Evolutionary conservation across 495 filamentous ascomycete genomes (phyloP).

Genomic region (Penicillium daleae): DNA sequence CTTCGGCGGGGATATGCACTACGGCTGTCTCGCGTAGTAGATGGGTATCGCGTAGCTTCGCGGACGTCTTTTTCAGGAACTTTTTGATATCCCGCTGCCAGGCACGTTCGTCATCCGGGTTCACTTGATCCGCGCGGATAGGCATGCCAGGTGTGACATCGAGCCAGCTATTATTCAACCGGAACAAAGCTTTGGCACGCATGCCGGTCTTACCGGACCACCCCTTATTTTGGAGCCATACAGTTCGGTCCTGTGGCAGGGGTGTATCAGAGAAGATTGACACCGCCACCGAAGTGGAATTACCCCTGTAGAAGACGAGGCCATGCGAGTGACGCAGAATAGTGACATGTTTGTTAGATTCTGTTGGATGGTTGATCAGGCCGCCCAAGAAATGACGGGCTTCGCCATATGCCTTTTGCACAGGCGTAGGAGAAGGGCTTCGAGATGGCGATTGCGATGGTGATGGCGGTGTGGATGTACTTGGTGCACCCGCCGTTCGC

Average conservation of each 20-base stretch:
- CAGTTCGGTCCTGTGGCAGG: slow-evolving; percentile 58
- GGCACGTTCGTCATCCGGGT: slow-evolving; percentile 57
- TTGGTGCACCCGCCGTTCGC: slow-evolving; percentile 22
- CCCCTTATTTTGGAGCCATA: slow-evolving; percentile 69
- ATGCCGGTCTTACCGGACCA: slow-evolving; percentile 71
- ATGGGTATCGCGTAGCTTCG: slow-evolving; percentile 50
- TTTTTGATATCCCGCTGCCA: slow-evolving; percentile 70
- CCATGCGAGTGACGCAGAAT: slow-evolving; percentile 68
- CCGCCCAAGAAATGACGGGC: slow-evolving; percentile 66
- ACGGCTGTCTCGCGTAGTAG: slow-evolving; percentile 62
- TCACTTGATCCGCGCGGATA: slow-evolving; percentile 48
- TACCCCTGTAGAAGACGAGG: slow-evolving; percentile 66
- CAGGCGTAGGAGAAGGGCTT: slow-evolving; percentile 17
- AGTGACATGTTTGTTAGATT: slow-evolving; percentile 67
- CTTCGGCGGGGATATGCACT: slow-evolving; percentile 62
- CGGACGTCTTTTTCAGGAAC: slow-evolving; percentile 54
- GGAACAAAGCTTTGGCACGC: slow-evolving; percentile 62
- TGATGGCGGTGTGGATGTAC: slow-evolving; percentile 9
- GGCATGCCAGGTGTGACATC: slow-evolving; percentile 62
- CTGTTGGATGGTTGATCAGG: slow-evolving; percentile 62
- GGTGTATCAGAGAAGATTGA: slow-evolving; percentile 63
- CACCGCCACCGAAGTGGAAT: slow-evolving; percentile 61
- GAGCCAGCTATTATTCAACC: slow-evolving; percentile 60
- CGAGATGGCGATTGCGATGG: slow-evolving; percentile 11
- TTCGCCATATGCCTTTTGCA: slow-evolving; percentile 54